These are phyloP conservation scores for Poa annua DNA, from an alignment of 176 grass and related monocot genomes.

Conservation along the genomic window DNA sequence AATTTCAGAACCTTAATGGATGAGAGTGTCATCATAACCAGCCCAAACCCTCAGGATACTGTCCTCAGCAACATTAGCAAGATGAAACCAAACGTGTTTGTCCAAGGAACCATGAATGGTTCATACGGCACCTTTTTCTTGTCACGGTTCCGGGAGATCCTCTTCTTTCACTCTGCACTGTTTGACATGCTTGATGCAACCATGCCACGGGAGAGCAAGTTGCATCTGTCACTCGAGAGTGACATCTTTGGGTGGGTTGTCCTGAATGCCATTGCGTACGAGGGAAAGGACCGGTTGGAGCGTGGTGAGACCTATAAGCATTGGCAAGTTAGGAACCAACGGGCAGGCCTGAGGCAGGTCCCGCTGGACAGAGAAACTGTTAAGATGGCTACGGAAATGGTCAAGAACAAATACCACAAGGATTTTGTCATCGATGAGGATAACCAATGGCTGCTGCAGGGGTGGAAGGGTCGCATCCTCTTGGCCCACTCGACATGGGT, in stretches of 20 bases:
- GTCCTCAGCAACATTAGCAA: constrained; percentile 48
- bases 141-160: constrained; percentile 50
- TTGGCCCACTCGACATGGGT: constrained; percentile 52
- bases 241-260: constrained; percentile 44
- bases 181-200: constrained; percentile 64
- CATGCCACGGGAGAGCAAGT: constrained; percentile 47
- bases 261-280: constrained; percentile 50
- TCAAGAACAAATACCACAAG: constrained; percentile 49
- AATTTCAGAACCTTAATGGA: constrained; percentile 55
- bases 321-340: constrained; percentile 52
- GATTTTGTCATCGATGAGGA: constrained; percentile 54
- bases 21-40: constrained; percentile 43
- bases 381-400: constrained; percentile 38
- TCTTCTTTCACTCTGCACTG: constrained; percentile 48
- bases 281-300: constrained; percentile 53
- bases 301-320: constrained; percentile 61
- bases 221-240: constrained; percentile 45
- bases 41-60: constrained; percentile 42
- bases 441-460: constrained; percentile 55
- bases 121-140: constrained; percentile 48
- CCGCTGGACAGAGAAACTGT: constrained; percentile 38
- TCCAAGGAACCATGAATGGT: constrained; percentile 51
- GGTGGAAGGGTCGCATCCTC: constrained; percentile 60
- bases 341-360: constrained; percentile 52
- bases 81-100: constrained; percentile 46